Conservation (phyloP, 2,329 filamentous ascomycete species). For the Paecilomyces formosus region DNA sequence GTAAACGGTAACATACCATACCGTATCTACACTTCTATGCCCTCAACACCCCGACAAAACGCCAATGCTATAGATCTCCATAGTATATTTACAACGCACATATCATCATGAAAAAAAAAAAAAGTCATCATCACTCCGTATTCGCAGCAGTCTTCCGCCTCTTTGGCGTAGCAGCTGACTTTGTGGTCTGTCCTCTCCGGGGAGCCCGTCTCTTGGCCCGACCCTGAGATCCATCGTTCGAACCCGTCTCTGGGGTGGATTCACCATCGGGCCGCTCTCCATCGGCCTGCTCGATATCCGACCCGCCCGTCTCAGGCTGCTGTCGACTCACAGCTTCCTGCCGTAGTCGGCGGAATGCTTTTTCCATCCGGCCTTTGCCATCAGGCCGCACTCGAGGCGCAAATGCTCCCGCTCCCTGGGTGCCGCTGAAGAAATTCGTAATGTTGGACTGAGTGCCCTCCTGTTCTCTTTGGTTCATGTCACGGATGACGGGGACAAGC, state of each 20-base stretch:
- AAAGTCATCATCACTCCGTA: background rate
- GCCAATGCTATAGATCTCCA: background rate
- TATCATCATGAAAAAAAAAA: background rate
- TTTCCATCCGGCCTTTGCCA: conserved; percentile 66
- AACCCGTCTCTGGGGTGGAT: background rate
- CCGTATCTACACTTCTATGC: background rate
- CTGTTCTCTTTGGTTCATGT: conserved; percentile 81
- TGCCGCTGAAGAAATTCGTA: conserved; percentile 79
- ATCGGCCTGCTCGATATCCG: conserved; percentile 1
- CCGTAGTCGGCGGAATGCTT: conserved; percentile 62
- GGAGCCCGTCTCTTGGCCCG: conserved; percentile 4
- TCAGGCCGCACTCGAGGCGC: conserved; percentile 58
- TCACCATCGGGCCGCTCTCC: conserved; percentile 1
- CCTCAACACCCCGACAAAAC: background rate
- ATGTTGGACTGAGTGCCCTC: conserved; percentile 97
- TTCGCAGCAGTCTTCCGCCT: conserved; percentile 16
- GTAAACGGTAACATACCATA: background rate
- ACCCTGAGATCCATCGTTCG: conserved; percentile 7
- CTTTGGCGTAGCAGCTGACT: conserved; percentile 14
- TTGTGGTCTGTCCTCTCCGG: background rate
- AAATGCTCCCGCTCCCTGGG: conserved; percentile 53
- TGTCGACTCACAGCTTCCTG: conserved; percentile 40
- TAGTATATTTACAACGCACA: background rate
- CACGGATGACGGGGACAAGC: conserved; percentile 85
- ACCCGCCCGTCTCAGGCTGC: conserved; percentile 1